Conservation (phyloP, 73 alveolate species). For the Paramecium pentaurelia region DNA sequence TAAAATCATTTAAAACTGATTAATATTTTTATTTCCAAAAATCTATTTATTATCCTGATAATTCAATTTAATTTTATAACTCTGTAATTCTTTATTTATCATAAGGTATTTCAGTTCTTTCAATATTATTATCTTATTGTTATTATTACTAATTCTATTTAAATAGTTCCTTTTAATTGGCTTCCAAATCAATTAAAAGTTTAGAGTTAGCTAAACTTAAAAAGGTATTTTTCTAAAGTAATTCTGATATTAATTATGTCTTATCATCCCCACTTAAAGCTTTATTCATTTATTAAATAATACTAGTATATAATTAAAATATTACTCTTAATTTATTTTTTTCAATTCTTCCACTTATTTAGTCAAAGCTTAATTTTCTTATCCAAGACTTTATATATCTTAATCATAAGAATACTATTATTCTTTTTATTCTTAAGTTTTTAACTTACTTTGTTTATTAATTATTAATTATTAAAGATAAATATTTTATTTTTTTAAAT, state of each 20-base stretch:
- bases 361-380: background rate
- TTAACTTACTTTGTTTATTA: background rate
- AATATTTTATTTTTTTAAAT: background rate
- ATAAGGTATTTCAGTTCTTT: background rate
- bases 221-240: background rate
- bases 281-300: background rate
- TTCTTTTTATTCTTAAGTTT: background rate
- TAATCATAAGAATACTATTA: background rate
- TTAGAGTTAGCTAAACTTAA: background rate
- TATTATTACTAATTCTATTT: background rate
- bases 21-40: conserved; percentile 29
- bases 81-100: background rate
- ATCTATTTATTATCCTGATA: background rate
- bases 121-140: background rate
- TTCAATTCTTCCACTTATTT: background rate
- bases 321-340: background rate
- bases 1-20: background rate
- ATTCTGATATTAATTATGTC: background rate
- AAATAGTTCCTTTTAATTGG: background rate
- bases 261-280: background rate
- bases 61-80: background rate
- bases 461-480: background rate
- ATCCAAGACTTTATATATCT: background rate
- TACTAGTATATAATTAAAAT: background rate
- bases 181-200: background rate